Evolutionary conservation across 768 basidiomycete genomes (phyloP), one percentile per base, ranked within the genome.

Genomic region (Asterophora parasitica): DNA sequence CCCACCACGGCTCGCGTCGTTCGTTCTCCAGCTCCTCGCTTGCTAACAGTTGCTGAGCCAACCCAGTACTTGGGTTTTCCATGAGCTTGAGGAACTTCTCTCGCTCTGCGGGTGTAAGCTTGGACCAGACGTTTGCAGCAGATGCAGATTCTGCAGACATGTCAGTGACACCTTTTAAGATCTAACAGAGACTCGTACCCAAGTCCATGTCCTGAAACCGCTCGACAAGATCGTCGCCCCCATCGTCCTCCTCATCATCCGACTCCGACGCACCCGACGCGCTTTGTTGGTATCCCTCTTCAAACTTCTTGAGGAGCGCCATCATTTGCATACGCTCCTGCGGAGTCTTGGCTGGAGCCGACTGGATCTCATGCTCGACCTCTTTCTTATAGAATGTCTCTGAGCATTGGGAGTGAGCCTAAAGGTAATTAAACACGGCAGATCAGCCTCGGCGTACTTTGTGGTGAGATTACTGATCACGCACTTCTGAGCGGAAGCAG

Each of bases 351-450:
- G 80, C 76, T 3, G 83, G 73, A 28, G 71, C 73, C 0, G 75
- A 60, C 33, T 72, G 73, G 44, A 89, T 83, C 38, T 85, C 80
- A 2, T 64, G 63, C 53, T 86, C 81, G 3, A 92, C 65, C 58
- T 89, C 84, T 43, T 81, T 82, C 54, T 81, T 80, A 64, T 91
- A 92, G 62, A 93, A 93, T 0, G 72, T 67, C 62, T 92, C 91
- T 19, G 89, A 90, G 68, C 90, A 92, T 61, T 78, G 74, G 2
- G 73, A 69, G 63, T 92, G 90, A 40, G 68, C 59, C 88, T 71
- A 44, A 45, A 38, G 42, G 33, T 36, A 11, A 32, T 23, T 42
- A 34, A 26, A 13, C 15, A 20, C 46, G 35, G 36, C 7, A 31
- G 42, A 37, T 44, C 32, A 46, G 42, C 17, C 45, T 17, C 37